Base-by-base conservation (phyloP, 768 basidiomycete genomes). In the Rhodosporidiobolus odoratus region DNA sequence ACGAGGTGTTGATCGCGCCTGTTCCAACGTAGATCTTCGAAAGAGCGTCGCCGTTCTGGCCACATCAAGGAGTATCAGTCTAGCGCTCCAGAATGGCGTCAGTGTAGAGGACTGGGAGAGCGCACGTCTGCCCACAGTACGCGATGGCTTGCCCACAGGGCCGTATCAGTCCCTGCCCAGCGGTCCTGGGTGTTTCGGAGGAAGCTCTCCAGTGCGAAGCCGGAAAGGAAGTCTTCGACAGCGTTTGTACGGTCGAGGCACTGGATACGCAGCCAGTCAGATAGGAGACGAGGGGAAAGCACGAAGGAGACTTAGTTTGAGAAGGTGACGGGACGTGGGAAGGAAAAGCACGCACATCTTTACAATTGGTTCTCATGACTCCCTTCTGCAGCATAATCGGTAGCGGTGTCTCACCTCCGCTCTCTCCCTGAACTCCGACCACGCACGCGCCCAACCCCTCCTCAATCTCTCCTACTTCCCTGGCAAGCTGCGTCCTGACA, bases 231-330 rank as follows among this genome's bases (percentile, higher is more conserved):
- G 77, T 98, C 95, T 80, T 99, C 91, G 1, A 96, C 88, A 75
- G 97, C 95, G 79, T 99, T 99, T 7, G 96, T 99, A 47, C 96
- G 88, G 77, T 99, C 95, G 73, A 99, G 82, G 79, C 96, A 96
- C 65, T 71, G 76, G n/a, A n/a, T n/a, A n/a, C n/a, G n/a, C n/a
- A n/a, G n/a, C n/a, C n/a, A n/a, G n/a, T n/a, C n/a, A n/a, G n/a
- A n/a, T n/a, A n/a, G n/a, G n/a, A n/a, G n/a, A n/a, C n/a, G n/a
- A 17, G n/a, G 37, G 16, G 23, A 34, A 15, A 8, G 40, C 16
- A 34, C 4, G 16, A 8, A 13, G 27, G 16, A 21, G 15, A n/a
- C 58, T 69, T 13, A 72, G 61, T 35, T 45, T 58, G 25, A 62
- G 57, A n/a, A 75, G 8, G 0, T 4, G 21, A 50, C n/a, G n/a